Conservation (phyloP, 2,329 filamentous ascomycete genomes). For the Venturia carpophila region DNA sequence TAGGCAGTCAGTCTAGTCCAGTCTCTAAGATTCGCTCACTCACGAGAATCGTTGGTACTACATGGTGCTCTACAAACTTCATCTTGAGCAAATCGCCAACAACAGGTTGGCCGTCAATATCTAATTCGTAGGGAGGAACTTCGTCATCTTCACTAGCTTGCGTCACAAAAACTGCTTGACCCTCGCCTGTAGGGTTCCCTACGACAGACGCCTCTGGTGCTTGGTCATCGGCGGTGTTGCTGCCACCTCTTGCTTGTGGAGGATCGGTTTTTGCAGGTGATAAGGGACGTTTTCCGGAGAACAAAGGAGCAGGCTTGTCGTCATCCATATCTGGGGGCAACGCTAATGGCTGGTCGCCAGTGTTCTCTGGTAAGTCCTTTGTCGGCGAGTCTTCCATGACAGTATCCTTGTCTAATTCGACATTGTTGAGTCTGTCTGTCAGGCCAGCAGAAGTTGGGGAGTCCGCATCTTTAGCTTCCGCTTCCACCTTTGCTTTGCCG, state of each 20-base stretch:
- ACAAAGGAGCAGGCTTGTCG: conserved; percentile 56
- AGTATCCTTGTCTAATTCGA: conserved; percentile 52
- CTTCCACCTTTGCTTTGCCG: conserved; percentile 24
- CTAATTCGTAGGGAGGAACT: conserved; percentile 44
- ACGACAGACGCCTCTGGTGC: conserved; percentile 2
- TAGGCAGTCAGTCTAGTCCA: conserved; percentile 31
- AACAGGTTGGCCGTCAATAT: conserved; percentile 61
- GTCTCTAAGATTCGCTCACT: conserved; percentile 32
- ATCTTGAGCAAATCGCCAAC: conserved; percentile 94
- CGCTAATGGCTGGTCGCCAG: not conserved
- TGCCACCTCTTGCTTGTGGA: not conserved
- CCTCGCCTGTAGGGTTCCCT: not conserved
- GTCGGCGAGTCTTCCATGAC: conserved; percentile 17
- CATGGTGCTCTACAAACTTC: conserved; percentile 88
- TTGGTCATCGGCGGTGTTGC: conserved; percentile 10
- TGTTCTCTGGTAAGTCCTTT: conserved; percentile 2
- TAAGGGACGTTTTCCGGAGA: conserved; percentile 36
- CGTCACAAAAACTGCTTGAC: conserved; percentile 25
- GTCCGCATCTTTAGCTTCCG: conserved; percentile 32
- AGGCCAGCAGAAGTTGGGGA: conserved; percentile 48
- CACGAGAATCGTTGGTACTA: conserved; percentile 92
- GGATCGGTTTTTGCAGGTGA: conserved; percentile 7
- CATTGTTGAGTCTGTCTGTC: conserved; percentile 46
- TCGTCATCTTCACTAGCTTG: conserved; percentile 29
- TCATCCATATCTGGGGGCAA: conserved; percentile 55